phyloP scores from a whole-genome alignment of 78 protist genomes.

The Guillardia theta region DNA sequence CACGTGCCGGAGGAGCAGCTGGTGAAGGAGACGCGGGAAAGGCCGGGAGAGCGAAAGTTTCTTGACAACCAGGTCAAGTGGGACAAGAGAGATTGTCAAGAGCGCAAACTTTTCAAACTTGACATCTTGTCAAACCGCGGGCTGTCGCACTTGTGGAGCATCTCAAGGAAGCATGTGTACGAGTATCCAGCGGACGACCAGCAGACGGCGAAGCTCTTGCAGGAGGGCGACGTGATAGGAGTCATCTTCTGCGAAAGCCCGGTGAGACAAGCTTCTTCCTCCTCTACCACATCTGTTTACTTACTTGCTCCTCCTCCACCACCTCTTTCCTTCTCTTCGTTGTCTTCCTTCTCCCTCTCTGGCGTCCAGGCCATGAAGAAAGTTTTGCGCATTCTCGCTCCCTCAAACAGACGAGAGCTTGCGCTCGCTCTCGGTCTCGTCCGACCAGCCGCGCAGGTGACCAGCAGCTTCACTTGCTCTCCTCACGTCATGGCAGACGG shows the following conservation, averaged over 20 bases:
- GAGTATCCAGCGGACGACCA: not conserved
- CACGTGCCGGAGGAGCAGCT: not conserved
- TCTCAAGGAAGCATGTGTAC: not conserved
- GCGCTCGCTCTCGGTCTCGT: not conserved
- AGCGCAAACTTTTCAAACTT: not conserved
- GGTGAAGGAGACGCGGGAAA: not conserved
- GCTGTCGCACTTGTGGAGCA: not conserved
- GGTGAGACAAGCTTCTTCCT: not conserved
- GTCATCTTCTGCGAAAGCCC: not conserved
- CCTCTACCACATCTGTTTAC: too few species aligned
- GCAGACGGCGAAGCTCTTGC: not conserved
- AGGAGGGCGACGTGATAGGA: not conserved
- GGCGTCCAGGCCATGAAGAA: not conserved
- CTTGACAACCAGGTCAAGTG: not conserved
- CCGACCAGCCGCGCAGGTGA: not conserved
- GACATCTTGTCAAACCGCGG: not conserved
- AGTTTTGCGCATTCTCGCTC: not conserved
- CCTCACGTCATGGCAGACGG: too few species aligned
- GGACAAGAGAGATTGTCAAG: conserved; percentile 6
- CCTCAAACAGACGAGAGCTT: not conserved
- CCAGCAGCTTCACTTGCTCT: too few species aligned
- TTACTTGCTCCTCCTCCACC: too few species aligned
- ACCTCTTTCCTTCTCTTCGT: too few species aligned
- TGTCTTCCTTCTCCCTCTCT: too few species aligned
- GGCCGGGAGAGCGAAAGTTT: not conserved